Conservation (phyloP, 805 yeast species). For the Priceomyces medius region DNA sequence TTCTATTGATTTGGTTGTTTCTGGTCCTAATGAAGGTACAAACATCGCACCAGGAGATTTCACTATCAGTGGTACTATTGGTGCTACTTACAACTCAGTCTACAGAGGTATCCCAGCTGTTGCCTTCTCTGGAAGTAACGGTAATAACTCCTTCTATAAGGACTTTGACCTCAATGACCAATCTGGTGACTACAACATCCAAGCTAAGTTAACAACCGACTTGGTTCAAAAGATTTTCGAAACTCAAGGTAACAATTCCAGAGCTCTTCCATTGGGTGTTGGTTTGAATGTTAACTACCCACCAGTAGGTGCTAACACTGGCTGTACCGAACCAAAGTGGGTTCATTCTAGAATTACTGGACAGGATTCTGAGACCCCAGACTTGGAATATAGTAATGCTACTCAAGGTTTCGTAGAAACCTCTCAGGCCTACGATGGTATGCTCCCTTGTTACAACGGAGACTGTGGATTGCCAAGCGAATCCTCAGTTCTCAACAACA, state of each 20-base stretch:
- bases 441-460: conserved; percentile 37
- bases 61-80: conserved; percentile 52
- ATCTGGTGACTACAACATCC: conserved; percentile 43
- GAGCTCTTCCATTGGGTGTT: conserved; percentile 41
- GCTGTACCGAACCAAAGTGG: conserved; percentile 45
- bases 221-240: conserved; percentile 38
- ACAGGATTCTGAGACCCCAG: conserved; percentile 3
- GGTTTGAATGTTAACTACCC: conserved; percentile 54
- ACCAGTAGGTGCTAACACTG: conserved; percentile 31
- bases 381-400: conserved; percentile 39
- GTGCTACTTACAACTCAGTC: conserved; percentile 48
- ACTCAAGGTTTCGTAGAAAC: conserved; percentile 9
- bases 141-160: conserved; percentile 49
- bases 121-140: conserved; percentile 52
- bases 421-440: background rate
- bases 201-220: conserved; percentile 40
- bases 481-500: conserved; percentile 24
- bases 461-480: conserved; percentile 47
- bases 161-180: conserved; percentile 45
- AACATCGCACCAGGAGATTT: conserved; percentile 44
- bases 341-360: conserved; percentile 40
- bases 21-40: conserved; percentile 55
- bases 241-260: conserved; percentile 34
- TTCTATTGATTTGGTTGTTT: conserved; percentile 47
- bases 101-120: conserved; percentile 50